phyloP scores from a whole-genome alignment of 352 stramenopile genomes.

The Phytophthora niederhauseri region DNA sequence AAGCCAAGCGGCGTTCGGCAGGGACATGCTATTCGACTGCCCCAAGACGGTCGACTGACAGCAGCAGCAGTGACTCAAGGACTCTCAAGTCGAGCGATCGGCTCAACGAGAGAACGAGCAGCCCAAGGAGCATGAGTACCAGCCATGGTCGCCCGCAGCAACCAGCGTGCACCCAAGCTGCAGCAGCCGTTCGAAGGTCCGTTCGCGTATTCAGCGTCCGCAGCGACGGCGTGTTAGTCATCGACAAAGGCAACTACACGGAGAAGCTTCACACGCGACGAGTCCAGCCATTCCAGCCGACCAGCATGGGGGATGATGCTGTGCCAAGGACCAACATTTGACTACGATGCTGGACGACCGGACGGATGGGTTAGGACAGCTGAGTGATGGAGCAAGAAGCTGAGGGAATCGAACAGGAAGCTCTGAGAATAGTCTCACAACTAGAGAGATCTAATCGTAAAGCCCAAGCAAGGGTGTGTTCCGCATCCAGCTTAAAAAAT shows the following conservation, averaged over 20 bases:
- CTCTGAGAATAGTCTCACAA: no score
- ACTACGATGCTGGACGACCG: no score
- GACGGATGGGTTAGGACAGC: no score
- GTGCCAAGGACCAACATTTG: conserved; percentile 4
- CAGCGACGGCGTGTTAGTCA: conserved; percentile 4
- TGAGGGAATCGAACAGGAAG: no score
- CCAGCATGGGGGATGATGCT: conserved; percentile 14
- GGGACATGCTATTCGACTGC: conserved; percentile 17
- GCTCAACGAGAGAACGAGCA: not conserved
- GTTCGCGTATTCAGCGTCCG: conserved; percentile 2
- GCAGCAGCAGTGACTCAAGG: not conserved
- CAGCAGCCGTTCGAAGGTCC: conserved; percentile 5
- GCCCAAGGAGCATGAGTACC: not conserved
- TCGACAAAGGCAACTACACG: not conserved
- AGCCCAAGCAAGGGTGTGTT: no score
- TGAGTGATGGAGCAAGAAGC: no score
- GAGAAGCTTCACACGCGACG: conserved; percentile 3
- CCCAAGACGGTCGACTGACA: not conserved
- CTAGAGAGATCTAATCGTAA: no score
- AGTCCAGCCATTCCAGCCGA: conserved; percentile 3
- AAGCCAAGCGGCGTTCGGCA: conserved; percentile 11
- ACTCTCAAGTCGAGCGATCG: not conserved
- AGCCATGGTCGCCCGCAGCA: conserved; percentile 3
- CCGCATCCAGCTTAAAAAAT: no score
- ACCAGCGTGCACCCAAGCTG: not conserved